Conservation (phyloP, 306 rosid species). For the Medicago ruthenica region DNA sequence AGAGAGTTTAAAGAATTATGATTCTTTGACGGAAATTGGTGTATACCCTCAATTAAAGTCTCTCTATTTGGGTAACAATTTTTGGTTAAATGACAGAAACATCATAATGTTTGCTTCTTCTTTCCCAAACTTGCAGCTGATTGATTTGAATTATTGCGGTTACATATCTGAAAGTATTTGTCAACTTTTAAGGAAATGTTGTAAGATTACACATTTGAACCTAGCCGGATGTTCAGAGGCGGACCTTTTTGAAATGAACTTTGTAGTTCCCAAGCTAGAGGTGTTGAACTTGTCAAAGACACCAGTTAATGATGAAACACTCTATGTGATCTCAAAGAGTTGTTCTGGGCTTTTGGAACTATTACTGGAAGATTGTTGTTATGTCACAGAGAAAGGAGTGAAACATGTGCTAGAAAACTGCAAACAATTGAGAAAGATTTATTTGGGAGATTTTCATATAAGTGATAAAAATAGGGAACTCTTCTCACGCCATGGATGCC, state of each 20-base stretch:
- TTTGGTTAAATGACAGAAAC: background rate
- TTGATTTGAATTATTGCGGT: background rate
- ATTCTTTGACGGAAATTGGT: background rate
- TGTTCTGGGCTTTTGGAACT: background rate
- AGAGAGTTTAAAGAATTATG: background rate
- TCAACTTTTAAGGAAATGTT: background rate
- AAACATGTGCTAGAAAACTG: background rate
- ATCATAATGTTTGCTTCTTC: background rate
- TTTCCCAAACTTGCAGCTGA: too few relatives aligned
- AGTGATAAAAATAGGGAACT: too few relatives aligned
- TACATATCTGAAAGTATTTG: background rate
- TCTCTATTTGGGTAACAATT: background rate
- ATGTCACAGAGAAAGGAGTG: background rate
- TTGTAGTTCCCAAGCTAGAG: background rate
- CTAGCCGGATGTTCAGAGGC: background rate
- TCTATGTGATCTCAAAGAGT: background rate
- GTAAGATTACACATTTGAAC: background rate
- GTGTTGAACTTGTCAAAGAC: background rate
- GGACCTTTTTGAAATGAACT: background rate
- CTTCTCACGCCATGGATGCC: too few relatives aligned
- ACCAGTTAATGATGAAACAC: background rate
- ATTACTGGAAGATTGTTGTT: background rate
- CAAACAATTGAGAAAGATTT: background rate
- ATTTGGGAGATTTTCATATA: too few relatives aligned
- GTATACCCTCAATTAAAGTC: background rate